Evolutionary conservation across 805 yeast genomes (phyloP).

Genomic region (Torulaspora franciscae): DNA sequence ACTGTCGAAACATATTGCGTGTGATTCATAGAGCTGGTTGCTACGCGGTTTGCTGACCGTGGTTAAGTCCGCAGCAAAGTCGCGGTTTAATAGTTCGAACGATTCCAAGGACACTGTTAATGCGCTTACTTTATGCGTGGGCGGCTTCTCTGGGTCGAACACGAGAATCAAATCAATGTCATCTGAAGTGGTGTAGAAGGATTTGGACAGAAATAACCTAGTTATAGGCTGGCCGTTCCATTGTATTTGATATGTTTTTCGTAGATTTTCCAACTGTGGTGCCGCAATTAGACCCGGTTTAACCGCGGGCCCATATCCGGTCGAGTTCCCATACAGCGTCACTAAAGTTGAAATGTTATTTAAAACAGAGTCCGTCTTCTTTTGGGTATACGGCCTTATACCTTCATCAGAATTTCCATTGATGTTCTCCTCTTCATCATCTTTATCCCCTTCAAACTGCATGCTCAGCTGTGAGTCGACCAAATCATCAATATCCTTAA

Average conservation of each 20-base stretch:
- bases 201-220: slow-evolving; percentile 37
- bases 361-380: slow-evolving; percentile 11
- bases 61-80: slow-evolving; percentile 19
- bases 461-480: slow-evolving; percentile 26
- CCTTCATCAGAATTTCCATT: slow-evolving; percentile 6
- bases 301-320: not conserved
- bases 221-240: slow-evolving; percentile 41
- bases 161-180: slow-evolving; percentile 39
- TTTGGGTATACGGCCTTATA: slow-evolving; percentile 5
- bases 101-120: slow-evolving; percentile 35
- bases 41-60: slow-evolving; percentile 18
- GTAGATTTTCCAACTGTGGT: slow-evolving; percentile 29
- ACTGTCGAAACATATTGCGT: slow-evolving; percentile 32
- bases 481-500: slow-evolving; percentile 29
- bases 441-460: slow-evolving; percentile 22
- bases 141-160: slow-evolving; percentile 28
- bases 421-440: slow-evolving; percentile 7
- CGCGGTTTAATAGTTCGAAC: slow-evolving; percentile 36
- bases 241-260: slow-evolving; percentile 40
- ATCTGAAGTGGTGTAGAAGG: slow-evolving; percentile 44
- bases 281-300: slow-evolving; percentile 11
- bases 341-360: slow-evolving; percentile 19
- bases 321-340: slow-evolving; percentile 1
- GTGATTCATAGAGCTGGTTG: slow-evolving; percentile 29
- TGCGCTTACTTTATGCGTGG: slow-evolving; percentile 37